phyloP scores from a whole-genome alignment of 495 filamentous ascomycete genomes.

The Penicillium odoratum region DNA sequence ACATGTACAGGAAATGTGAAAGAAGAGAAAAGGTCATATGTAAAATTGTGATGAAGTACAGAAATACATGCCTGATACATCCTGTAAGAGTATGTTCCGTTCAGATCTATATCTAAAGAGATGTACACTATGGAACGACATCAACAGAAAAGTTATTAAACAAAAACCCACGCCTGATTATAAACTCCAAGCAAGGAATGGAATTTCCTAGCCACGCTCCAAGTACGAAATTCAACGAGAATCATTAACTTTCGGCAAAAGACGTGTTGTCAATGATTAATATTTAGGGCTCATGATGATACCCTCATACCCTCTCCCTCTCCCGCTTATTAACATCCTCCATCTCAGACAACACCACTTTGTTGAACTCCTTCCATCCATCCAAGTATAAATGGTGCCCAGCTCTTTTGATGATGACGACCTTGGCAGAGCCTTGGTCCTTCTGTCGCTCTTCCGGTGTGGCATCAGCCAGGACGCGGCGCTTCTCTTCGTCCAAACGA shows the following conservation, averaged over 20 bases:
- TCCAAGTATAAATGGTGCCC: conserved; percentile 96
- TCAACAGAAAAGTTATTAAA: not conserved
- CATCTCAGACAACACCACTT: conserved; percentile 73
- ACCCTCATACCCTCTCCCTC: conserved; percentile 8
- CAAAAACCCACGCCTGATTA: not conserved
- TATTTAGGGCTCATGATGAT: conserved; percentile 4
- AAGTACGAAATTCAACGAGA: conserved; percentile 12
- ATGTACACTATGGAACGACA: not conserved
- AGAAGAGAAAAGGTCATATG: not conserved
- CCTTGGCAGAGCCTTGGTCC: conserved; percentile 81
- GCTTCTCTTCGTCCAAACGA: conserved; percentile 71
- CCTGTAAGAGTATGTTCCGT: not conserved
- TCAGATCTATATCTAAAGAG: conserved; percentile 19
- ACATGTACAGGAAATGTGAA: too few relatives aligned
- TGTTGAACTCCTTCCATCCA: conserved; percentile 87
- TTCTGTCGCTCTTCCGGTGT: conserved; percentile 65
- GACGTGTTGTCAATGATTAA: not conserved
- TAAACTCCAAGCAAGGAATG: not conserved
- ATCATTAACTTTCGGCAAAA: conserved; percentile 11
- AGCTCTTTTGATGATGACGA: conserved; percentile 76
- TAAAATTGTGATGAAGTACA: not conserved
- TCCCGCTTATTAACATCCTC: conserved; percentile 61
- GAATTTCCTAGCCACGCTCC: conserved; percentile 4
- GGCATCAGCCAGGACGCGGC: conserved; percentile 54
- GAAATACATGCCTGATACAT: not conserved